Evolutionary conservation across 2,329 filamentous ascomycete genomes (phyloP).

Genomic region (Pyricularia grisea): DNA sequence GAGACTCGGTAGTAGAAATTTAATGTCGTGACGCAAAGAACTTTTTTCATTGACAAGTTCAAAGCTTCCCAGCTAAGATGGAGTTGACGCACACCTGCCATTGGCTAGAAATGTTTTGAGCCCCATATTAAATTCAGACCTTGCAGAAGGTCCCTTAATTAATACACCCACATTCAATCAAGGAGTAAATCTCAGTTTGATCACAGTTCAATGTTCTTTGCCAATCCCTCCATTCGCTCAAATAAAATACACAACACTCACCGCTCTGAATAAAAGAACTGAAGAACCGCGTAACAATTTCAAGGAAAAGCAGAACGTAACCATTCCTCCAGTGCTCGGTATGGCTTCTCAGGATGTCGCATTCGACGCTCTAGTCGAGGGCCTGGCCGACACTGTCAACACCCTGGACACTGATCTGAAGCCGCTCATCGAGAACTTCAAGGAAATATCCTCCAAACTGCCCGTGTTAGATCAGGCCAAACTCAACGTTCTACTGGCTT

Average conservation of each 20-base stretch:
- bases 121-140: neutral
- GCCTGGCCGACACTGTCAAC: neutral
- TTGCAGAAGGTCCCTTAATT: neutral
- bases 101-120: neutral
- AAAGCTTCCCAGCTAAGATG: neutral
- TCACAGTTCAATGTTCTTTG: neutral
- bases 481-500: constrained; percentile 78
- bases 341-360: neutral
- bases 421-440: constrained; percentile 62
- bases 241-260: neutral
- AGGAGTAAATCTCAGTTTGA: neutral
- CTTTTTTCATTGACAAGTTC: neutral
- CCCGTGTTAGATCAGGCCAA: constrained; percentile 94
- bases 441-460: constrained; percentile 63
- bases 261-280: neutral
- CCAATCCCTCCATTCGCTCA: too few relatives aligned
- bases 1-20: neutral
- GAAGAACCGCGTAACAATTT: neutral
- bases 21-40: neutral
- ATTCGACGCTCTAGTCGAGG: constrained; percentile 4
- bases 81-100: neutral
- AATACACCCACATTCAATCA: neutral
- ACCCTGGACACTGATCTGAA: constrained; percentile 59
- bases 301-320: neutral
- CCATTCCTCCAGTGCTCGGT: neutral